A percentile compares a stretch with the other conserved stretches of the same genome.
Evolutionary conservation across 371 early-diverging fungal genomes (phyloP).

Genomic region (Mortierella sp.): DNA sequence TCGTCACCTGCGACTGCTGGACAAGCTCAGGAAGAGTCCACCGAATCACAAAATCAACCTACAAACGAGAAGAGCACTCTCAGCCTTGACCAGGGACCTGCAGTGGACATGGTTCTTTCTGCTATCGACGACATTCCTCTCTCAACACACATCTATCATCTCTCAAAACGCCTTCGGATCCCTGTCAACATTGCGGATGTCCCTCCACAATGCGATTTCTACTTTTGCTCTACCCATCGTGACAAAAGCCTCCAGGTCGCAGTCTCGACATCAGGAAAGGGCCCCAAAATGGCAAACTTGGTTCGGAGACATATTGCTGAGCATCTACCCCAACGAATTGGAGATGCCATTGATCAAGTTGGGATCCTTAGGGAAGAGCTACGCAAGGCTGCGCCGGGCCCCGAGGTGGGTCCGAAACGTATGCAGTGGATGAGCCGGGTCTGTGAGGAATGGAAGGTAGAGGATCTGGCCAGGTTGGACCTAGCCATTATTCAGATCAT

Average conservation of each 20-base stretch:
- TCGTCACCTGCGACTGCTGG: neutral
- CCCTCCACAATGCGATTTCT: slow-evolving; percentile 91
- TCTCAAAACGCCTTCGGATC: slow-evolving; percentile 74
- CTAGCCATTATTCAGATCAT: slow-evolving; percentile 64
- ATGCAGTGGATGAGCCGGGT: slow-evolving; percentile 82
- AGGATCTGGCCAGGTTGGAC: slow-evolving; percentile 62
- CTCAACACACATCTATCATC: slow-evolving; percentile 74
- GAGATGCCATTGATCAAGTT: slow-evolving; percentile 77
- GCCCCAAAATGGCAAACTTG: slow-evolving; percentile 86
- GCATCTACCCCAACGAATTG: slow-evolving; percentile 72
- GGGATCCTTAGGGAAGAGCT: slow-evolving; percentile 75
- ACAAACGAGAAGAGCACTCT: neutral
- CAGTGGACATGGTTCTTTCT: slow-evolving; percentile 80
- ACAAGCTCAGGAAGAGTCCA: neutral
- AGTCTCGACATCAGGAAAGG: slow-evolving; percentile 91
- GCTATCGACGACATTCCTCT: slow-evolving; percentile 83
- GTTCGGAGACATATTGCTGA: slow-evolving; percentile 74
- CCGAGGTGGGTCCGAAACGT: slow-evolving; percentile 71
- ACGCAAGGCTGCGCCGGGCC: slow-evolving; percentile 73
- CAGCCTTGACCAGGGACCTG: slow-evolving; percentile 25
- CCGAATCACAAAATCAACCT: neutral
- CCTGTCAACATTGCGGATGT: slow-evolving; percentile 95
- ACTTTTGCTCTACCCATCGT: slow-evolving; percentile 88
- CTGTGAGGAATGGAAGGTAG: slow-evolving; percentile 63
- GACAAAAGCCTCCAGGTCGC: slow-evolving; percentile 89